Conservation (phyloP, 2,329 filamentous ascomycete genomes). For the Pezicula carpinea region DNA sequence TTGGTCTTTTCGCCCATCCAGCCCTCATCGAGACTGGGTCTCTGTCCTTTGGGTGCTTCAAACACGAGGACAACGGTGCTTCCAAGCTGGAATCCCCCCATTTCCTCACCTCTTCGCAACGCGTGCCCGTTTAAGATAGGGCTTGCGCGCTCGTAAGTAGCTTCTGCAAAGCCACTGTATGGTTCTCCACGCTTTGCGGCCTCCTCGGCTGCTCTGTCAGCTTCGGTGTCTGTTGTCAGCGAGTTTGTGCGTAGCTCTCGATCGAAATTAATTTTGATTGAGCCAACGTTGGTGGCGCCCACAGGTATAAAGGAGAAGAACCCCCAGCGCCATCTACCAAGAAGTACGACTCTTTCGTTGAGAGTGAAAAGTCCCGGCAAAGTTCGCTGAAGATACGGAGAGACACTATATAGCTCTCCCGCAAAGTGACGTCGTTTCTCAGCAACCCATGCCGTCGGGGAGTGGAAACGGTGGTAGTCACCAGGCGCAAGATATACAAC, state of each 20-base stretch:
- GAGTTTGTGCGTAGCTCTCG: constrained; percentile 89
- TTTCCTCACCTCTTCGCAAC: constrained; percentile 83
- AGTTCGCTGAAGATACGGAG: constrained; percentile 88
- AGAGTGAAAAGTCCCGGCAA: constrained; percentile 92
- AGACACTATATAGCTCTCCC: constrained; percentile 91
- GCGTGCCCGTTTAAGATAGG: constrained; percentile 77
- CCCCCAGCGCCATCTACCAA: constrained; percentile 93
- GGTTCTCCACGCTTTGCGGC: constrained; percentile 72
- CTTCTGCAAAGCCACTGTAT: constrained; percentile 89
- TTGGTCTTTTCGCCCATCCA: constrained; percentile 49
- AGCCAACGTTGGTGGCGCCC: constrained; percentile 94
- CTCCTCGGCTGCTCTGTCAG: constrained; percentile 78
- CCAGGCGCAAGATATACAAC: constrained; percentile 96
- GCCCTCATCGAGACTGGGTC: constrained; percentile 54
- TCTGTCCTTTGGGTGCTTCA: constrained; percentile 71
- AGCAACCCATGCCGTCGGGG: constrained; percentile 90
- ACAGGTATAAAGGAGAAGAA: constrained; percentile 97
- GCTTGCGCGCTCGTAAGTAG: constrained; percentile 78
- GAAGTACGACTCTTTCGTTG: constrained; percentile 90
- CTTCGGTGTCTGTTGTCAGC: constrained; percentile 85
- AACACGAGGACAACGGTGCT: constrained; percentile 95
- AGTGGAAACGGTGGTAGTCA: constrained; percentile 98
- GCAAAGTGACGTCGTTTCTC: constrained; percentile 95
- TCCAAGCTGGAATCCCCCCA: constrained; percentile 95
- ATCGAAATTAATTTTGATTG: constrained; percentile 96